Evolutionary conservation across 2,329 filamentous ascomycete genomes (phyloP), one percentile per base, ranked within the genome.

Genomic region (Alternaria ventricosa): DNA sequence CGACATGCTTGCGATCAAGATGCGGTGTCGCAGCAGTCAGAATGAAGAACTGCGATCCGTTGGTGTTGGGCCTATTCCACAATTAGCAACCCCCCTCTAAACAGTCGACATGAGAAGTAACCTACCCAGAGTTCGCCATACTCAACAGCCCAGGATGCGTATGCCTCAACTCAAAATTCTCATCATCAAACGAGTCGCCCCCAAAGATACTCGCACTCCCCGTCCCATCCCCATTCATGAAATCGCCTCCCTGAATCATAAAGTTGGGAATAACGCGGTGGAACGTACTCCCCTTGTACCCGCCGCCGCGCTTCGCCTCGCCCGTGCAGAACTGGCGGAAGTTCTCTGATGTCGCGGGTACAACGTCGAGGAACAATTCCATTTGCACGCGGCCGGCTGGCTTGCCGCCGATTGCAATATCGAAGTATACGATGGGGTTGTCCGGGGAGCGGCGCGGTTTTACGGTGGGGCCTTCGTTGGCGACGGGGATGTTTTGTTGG

Each of bases 11-110:
- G 66, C 91, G 90, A 78, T 98, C 96, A 57, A 98, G 82, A 94
- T 95, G 98, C 8, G 94, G 91, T 67, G 95, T 94, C 82, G 96
- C 96, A 80, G 97, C 96, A 0, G 94, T 97, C 1, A 96, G 97
- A 70, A 99, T 97, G 76, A 98, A 99, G 79, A 99, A 99, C 79
- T 99, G 96, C 75, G 92, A 96, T 11, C 92, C 96, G 78, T 99
- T 99, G 43, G 94, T 97, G 75, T 95, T 94, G 0, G 93, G 93
- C 0, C 96, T 63, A 5, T 4, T 5, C 3, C 2, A 28, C 0
- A 6, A 12, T 63, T 20, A 63, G 55, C 20, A n/a, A 18, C 11
- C 1, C n/a, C 30, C 12, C 10, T 6, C 3, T 44, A 22, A 22
- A 22, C 20, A 22, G 20, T 22, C 20, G 20, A 22, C 20, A 22